Base-by-base conservation (phyloP, 495 filamentous ascomycete species). In the Penicillium arizonense region DNA sequence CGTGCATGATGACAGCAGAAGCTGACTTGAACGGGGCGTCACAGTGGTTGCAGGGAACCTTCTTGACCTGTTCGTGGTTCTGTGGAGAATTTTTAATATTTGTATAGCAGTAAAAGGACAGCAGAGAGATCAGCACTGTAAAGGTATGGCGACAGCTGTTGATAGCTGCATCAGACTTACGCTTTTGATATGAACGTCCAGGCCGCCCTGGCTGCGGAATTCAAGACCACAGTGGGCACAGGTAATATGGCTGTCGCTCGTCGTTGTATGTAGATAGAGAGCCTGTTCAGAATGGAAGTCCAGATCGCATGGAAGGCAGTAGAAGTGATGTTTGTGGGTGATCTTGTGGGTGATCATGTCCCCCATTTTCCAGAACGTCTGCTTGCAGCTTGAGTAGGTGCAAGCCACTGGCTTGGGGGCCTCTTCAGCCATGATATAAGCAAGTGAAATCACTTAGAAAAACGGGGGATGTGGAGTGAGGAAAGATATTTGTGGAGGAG, bases 211-310 rank as follows among this genome's bases (percentile, higher is more conserved):
- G 34, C 71, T 76, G 42, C 65, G 60, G 52, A 80, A 83, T 13
- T 84, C 79, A 6, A 70, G 50, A 14, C 74, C 75, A 53, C 82
- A 85, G 20, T 81, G 50, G 0, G 67, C 67, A 58, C 82, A 85
- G 44, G 67, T 65, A 44, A 79, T 74, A 48, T 83, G 79, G 1
- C 59, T 64, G 1, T 63, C 48, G 37, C 66, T 75, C 24, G 62
- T 62, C 30, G 74, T 63, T 44, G 71, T 75, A 56, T 78, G 74
- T 8, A 68, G 53, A 18, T 69, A 64, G 5, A 80, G 53, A 6
- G 61, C 66, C 18, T 76, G 74, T 18, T 68, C 75, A 41, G 71
- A 61, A 0, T 55, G 47, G 50, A 73, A 82, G 61, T 83, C 79
- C 23, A 72, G 40, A 41, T 83, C 67, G 55, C 82, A 84, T 21